Base-by-base conservation (phyloP, 2,329 filamentous ascomycete genomes). In the Scedosporium aurantiacum region DNA sequence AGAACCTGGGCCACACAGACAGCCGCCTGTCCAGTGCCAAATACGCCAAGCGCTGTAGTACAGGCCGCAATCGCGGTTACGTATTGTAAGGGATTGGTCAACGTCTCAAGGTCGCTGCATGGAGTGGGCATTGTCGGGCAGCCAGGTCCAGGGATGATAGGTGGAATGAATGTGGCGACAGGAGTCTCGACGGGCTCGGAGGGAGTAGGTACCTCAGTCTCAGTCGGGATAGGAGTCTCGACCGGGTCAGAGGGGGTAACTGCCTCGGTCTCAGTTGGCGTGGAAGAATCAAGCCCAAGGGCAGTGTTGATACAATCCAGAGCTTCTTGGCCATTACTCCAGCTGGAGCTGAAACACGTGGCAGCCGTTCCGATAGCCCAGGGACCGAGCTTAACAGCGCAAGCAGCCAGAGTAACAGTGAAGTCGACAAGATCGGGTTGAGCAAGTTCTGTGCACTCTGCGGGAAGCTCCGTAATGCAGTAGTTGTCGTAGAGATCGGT, bases 341-440 rank as follows among this genome's bases (percentile, higher is more conserved):
- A 28, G 25, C 16, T 37, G 10, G 4, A 21, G 45, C 12, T 21
- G 18, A 41, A 32, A 40, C 21, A 59, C 3, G n/a, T 32, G n/a
- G 55, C 7, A 23, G 37, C n/a, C 12, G 21, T 12, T 4, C 21
- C 28, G 21, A 21, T 21, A 45, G 32, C 12, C n/a, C 41, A 18
- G 37, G 32, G 14, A 16, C 41, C 32, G 56, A 58, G 18, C n/a
- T 21, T 41, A 37, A 23, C 10, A 18, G 28, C 10, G 37, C 37
- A 37, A 32, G 5, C 10, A 59, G 61, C 43, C 61, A 64, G 23
- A 60, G 61, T 21, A 57, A 65, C 27, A 56, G 54, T 8, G 60
- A 63, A 25, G 40, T 61, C 18, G 62, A 62, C 47, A 63, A 65
- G 32, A 61, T 61, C n/a, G 41, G 28, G 23, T 8, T 27, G 18